Conservation (phyloP, 2,329 filamentous ascomycete genomes). For the Berkeleyomyces rouxiae region DNA sequence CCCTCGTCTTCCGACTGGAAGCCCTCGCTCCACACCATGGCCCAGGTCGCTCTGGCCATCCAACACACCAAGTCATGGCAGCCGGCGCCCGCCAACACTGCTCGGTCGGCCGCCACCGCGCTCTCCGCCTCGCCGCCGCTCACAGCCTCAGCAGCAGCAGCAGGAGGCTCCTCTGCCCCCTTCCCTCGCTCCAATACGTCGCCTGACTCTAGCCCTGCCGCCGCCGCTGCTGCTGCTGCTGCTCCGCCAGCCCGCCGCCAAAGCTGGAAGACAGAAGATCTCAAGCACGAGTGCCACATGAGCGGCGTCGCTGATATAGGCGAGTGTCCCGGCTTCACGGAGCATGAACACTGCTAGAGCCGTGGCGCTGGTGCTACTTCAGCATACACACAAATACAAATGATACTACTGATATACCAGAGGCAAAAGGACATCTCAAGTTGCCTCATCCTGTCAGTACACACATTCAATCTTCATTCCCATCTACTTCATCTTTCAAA, state of each 20-base stretch:
- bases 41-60: constrained; percentile 8
- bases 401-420: neutral
- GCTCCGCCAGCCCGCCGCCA: constrained; percentile 25
- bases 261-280: constrained; percentile 38
- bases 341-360: constrained; percentile 16
- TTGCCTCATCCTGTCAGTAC: no score
- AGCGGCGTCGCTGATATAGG: constrained; percentile 22
- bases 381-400: neutral
- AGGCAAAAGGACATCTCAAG: no score
- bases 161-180: no score
- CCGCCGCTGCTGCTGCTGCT: neutral
- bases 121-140: constrained; percentile 9
- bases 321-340: constrained; percentile 27
- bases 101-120: neutral
- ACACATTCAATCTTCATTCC: no score
- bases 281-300: constrained; percentile 36
- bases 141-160: neutral
- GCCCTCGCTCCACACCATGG: constrained; percentile 6
- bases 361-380: neutral
- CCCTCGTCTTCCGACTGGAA: constrained; percentile 2
- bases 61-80: constrained; percentile 9
- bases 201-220: neutral
- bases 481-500: neutral
- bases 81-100: neutral
- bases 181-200: neutral